Evolutionary conservation across 768 basidiomycete genomes (phyloP).

Genomic region (Termitomyces sp.): DNA sequence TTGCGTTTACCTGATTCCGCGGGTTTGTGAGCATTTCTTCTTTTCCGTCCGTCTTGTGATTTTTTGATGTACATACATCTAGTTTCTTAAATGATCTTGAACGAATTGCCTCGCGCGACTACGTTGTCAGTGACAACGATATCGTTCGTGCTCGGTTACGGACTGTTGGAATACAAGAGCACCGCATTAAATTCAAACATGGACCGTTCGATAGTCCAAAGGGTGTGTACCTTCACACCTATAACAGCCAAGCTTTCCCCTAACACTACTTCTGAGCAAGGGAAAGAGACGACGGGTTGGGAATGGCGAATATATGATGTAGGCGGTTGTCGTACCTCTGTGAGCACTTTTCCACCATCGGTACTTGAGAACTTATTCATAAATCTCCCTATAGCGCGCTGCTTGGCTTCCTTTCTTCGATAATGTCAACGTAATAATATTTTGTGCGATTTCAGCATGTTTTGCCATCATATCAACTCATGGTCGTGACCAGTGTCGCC

Average conservation of each 20-base stretch:
- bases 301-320: slow-evolving; percentile 78
- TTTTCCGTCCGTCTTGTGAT: background rate
- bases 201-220: slow-evolving; percentile 32
- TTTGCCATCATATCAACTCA: background rate
- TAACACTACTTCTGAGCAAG: slow-evolving; percentile 14
- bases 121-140: slow-evolving; percentile 66
- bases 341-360: slow-evolving; percentile 23
- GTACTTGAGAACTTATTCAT: slow-evolving; percentile 4
- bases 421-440: slow-evolving; percentile 73
- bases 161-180: slow-evolving; percentile 69
- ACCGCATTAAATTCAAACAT: slow-evolving; percentile 43
- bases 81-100: slow-evolving; percentile 69
- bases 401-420: slow-evolving; percentile 83
- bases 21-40: slow-evolving; percentile 47
- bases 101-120: slow-evolving; percentile 56
- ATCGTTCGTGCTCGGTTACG: slow-evolving; percentile 66
- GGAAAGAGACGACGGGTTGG: slow-evolving; percentile 29
- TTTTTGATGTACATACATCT: background rate
- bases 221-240: slow-evolving; percentile 15
- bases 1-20: slow-evolving; percentile 58
- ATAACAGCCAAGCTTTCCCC: background rate
- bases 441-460: slow-evolving; percentile 28
- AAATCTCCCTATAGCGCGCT: slow-evolving; percentile 42
- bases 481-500: slow-evolving; percentile 47
- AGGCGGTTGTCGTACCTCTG: slow-evolving; percentile 66